Base-by-base conservation (phyloP, 2,329 filamentous ascomycete species). In the Alternaria angustiovoidea region DNA sequence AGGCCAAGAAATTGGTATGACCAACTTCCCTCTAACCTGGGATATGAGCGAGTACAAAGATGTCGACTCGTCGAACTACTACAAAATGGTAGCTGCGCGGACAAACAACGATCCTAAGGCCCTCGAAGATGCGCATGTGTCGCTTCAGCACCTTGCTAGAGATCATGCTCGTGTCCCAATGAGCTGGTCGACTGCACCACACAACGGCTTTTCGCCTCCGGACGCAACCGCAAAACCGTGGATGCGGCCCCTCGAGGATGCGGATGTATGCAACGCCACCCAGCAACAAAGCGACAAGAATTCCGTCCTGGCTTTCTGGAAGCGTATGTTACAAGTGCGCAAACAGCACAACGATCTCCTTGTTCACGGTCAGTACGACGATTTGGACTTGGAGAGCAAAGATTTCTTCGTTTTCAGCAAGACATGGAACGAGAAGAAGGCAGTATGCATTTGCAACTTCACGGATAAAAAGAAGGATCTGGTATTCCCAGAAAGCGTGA, bases 131-230 rank as follows among this genome's bases (percentile, higher is more conserved):
- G 85, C 83, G 0, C 82, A 84, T 67, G 75, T 80, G 8, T 81
- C 85, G 39, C 79, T 91, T 52, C 84, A 88, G 63, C 81, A 84
- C 59, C 83, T 90, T 30, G 88, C 84, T 6, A 81, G 88, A 32
- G 89, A 92, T 72, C 87, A 92, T 70, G 84, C 88, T 8, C 82
- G 89, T n/a, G 84, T 87, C 4, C 89, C 89, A 0, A 87, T 92
- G 80, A 88, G 89, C 64, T 92, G 89, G 89, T 83, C 83, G 56
- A 81, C 74, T 0, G 78, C 79, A 0, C 73, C 80, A 1, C 82
- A 88, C 63, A 87, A 86, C 0, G 89, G 89, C 2, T 91, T 91
- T 79, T 55, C 79, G 1, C 80, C 79, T 0, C 81, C 80, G 1
- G 80, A 81, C 77, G 42, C 78, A 0, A 79, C 77, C 0, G 81